Evolutionary conservation across 805 yeast species (phyloP).

Genomic region (Candida tammaniensis): DNA sequence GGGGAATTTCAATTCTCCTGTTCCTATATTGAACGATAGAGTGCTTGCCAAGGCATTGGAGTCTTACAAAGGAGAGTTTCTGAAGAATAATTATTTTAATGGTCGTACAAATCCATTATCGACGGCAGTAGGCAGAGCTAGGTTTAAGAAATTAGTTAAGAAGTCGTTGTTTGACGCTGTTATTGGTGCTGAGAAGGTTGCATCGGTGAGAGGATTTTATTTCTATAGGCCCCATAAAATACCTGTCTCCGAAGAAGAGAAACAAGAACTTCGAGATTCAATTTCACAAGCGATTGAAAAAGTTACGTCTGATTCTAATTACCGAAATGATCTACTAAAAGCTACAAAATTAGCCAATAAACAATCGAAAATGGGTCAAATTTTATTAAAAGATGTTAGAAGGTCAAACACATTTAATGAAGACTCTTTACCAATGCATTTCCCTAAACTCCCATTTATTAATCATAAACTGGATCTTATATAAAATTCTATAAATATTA

Average conservation of each 20-base stretch:
- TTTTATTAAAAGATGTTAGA: constrained; percentile 1
- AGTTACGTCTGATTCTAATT: constrained; percentile 1
- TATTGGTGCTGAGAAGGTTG: constrained; percentile 5
- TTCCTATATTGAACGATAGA: constrained; percentile 25
- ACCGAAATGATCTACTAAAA: constrained; percentile 1
- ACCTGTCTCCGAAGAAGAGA: constrained; percentile 21
- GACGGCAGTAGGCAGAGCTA: constrained; percentile 31
- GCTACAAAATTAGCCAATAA: constrained; percentile 2
- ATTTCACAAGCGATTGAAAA: constrained; percentile 1
- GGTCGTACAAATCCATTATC: constrained; percentile 26
- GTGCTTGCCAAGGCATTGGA: constrained; percentile 18
- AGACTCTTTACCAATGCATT: constrained; percentile 15
- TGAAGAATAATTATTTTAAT: constrained; percentile 19
- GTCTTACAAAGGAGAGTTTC: constrained; percentile 28
- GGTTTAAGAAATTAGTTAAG: constrained; percentile 23
- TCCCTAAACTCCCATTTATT: constrained; percentile 25
- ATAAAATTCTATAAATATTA: neutral
- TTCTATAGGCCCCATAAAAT: constrained; percentile 17
- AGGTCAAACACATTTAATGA: constrained; percentile 15
- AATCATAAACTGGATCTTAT: neutral
- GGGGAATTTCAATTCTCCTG: constrained; percentile 28
- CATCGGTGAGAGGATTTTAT: constrained; percentile 24
- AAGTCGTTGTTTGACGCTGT: constrained; percentile 15
- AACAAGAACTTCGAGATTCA: constrained; percentile 1
- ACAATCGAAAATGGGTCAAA: neutral